These are phyloP conservation scores for Colletotrichum paranaense DNA, from an alignment of 2,329 filamentous ascomycete species.

Conservation along the genomic window DNA sequence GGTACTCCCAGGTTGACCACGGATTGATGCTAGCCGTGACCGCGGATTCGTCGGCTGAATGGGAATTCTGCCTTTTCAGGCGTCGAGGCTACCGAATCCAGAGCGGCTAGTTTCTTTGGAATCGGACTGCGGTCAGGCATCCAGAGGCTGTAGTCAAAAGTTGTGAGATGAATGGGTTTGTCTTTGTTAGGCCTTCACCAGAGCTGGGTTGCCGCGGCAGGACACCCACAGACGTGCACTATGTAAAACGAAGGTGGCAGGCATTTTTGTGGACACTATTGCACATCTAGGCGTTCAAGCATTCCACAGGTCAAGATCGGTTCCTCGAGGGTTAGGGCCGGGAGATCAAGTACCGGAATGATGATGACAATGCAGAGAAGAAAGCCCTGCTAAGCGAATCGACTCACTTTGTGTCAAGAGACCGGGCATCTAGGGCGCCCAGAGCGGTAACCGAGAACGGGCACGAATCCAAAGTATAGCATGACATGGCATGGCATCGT, in stretches of 20 bases:
- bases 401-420: background rate
- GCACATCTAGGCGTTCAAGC: background rate
- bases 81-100: background rate
- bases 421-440: background rate
- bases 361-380: background rate
- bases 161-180: background rate
- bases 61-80: background rate
- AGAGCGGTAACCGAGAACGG: background rate
- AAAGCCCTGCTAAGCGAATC: background rate
- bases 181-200: background rate
- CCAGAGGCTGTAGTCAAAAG: background rate
- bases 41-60: background rate
- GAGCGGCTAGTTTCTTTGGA: constrained; percentile 3
- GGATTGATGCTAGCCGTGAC: background rate
- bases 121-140: background rate
- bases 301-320: background rate
- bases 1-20: background rate
- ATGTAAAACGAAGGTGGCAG: background rate
- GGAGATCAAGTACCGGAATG: background rate
- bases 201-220: background rate
- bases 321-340: no score
- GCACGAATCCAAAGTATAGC: background rate
- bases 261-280: background rate
- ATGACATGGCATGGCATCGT: background rate
- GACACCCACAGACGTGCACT: background rate